These are phyloP conservation scores for Flaveria ramosissima DNA, from an alignment of 129 eudicot genomes.

Conservation along the genomic window DNA sequence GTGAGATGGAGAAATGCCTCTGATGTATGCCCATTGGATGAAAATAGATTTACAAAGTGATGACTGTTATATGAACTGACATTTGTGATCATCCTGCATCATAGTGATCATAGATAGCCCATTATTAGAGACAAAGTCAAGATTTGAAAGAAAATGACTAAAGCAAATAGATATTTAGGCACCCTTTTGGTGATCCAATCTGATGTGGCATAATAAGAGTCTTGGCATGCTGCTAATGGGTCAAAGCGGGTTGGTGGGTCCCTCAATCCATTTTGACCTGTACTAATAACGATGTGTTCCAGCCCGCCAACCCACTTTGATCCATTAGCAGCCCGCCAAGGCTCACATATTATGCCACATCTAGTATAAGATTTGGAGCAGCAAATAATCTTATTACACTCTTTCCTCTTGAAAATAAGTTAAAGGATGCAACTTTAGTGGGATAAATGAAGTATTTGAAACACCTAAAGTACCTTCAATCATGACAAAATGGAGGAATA, in stretches of 20 bases:
- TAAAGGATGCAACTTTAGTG: slow-evolving; percentile 18
- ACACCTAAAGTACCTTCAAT: slow-evolving; percentile 3
- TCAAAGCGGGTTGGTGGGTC: not conserved
- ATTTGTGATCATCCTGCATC: slow-evolving; percentile 46
- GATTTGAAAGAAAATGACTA: not conserved
- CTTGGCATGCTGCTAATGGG: not conserved
- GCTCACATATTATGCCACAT: too few species aligned
- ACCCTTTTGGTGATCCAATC: not conserved
- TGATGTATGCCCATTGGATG: slow-evolving; percentile 42
- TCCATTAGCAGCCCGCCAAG: too few species aligned
- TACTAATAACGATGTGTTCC: too few species aligned
- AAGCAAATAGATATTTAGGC: not conserved
- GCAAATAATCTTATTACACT: not conserved
- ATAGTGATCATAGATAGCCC: slow-evolving; percentile 13
- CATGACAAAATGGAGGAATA: slow-evolving; percentile 1
- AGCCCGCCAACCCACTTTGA: too few species aligned
- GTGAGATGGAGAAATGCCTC: slow-evolving; percentile 46
- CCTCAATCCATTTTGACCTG: not conserved
- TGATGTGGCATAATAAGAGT: not conserved
- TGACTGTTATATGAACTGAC: slow-evolving; percentile 47
- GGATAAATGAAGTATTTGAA: not conserved
- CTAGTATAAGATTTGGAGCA: too few species aligned
- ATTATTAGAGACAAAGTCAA: not conserved
- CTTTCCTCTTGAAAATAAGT: not conserved
- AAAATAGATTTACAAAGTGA: slow-evolving; percentile 39